Conservation (phyloP, 371 early-diverging fungal species). For the Mortierella sp. region DNA sequence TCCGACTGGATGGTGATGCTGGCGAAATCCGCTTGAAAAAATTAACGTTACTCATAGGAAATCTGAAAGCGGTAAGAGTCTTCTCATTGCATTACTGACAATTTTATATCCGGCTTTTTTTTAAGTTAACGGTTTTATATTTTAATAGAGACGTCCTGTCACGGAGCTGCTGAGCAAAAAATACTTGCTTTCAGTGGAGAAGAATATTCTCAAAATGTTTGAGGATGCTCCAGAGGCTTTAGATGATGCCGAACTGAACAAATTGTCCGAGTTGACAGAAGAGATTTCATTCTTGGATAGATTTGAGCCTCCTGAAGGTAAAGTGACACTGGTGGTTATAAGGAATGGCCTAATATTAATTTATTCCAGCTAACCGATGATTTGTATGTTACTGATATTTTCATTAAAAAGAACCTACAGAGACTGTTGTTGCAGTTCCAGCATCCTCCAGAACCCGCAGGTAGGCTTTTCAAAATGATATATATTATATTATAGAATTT, state of each 20-base stretch:
- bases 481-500: background rate
- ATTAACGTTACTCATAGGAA: conserved; percentile 41
- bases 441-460: background rate
- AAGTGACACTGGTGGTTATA: background rate
- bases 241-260: conserved; percentile 45
- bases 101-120: background rate
- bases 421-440: background rate
- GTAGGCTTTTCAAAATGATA: background rate
- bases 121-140: background rate
- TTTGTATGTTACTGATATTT: background rate
- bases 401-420: conserved; percentile 5
- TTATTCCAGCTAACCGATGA: background rate
- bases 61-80: conserved; percentile 37
- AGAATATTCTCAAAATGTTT: conserved; percentile 52
- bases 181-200: conserved; percentile 40
- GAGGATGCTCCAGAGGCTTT: conserved; percentile 48
- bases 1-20: conserved; percentile 43
- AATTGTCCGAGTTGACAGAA: conserved; percentile 42
- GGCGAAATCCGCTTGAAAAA: conserved; percentile 51
- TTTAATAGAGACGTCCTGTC: conserved; percentile 31
- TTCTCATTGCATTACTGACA: background rate
- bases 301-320: conserved; percentile 25
- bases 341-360: background rate
- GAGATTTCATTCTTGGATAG: conserved; percentile 35
- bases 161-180: conserved; percentile 36